These are phyloP conservation scores for Xylaria sp. DNA, from an alignment of 2,329 filamentous ascomycete genomes.

Conservation along the genomic window DNA sequence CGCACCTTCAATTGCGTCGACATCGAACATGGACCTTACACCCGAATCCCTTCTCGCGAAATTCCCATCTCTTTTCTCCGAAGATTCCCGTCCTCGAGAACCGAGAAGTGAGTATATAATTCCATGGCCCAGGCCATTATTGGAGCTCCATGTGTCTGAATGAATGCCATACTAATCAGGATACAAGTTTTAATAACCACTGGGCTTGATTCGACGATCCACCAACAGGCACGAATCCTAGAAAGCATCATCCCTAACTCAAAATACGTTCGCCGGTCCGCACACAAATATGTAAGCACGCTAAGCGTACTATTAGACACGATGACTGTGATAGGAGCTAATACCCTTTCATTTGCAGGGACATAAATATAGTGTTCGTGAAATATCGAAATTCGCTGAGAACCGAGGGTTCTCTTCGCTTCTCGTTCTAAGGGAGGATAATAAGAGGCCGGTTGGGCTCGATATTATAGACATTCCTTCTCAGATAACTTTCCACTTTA, in stretches of 20 bases:
- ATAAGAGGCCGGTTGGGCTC: conserved; percentile 83
- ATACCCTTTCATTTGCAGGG: conserved; percentile 46
- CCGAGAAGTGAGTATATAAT: conserved; percentile 69
- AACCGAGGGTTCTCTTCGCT: conserved; percentile 87
- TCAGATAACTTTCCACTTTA: conserved; percentile 94
- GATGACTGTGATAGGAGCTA: conserved; percentile 6
- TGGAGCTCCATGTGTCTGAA: background rate
- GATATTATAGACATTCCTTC: conserved; percentile 85
- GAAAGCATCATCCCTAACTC: conserved; percentile 86
- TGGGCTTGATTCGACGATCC: conserved; percentile 86
- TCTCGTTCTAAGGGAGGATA: conserved; percentile 87
- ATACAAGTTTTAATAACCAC: conserved; percentile 81
- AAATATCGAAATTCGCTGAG: conserved; percentile 87
- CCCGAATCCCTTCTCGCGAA: conserved; percentile 69
- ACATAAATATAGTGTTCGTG: conserved; percentile 91
- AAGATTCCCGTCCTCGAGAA: conserved; percentile 63
- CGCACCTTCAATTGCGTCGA: conserved; percentile 70
- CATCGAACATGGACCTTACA: conserved; percentile 69
- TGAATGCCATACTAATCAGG: conserved; percentile 13
- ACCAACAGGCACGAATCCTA: conserved; percentile 82
- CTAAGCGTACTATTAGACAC: background rate
- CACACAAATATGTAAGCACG: conserved; percentile 72
- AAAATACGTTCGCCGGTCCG: conserved; percentile 87
- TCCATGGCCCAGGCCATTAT: background rate
- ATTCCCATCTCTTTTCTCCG: conserved; percentile 71